Percentiles rank a stretch among this genome's conserved stretches.
phyloP scores from a whole-genome alignment of 2,329 filamentous ascomycete species.

The Myriangium duriaei region DNA sequence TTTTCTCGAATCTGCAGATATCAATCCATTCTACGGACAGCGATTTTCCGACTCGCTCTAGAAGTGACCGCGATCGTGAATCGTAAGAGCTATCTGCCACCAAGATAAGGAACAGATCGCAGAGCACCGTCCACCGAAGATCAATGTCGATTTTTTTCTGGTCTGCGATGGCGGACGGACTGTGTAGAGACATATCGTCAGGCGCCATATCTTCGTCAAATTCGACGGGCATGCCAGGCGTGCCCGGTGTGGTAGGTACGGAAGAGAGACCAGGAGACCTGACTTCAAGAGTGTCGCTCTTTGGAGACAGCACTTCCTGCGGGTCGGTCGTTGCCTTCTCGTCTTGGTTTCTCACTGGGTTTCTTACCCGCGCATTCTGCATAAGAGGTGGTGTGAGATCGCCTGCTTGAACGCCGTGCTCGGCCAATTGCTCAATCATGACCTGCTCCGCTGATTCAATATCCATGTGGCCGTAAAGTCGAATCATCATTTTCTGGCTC shows the following conservation, averaged over 20 bases:
- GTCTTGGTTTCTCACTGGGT: slow-evolving; percentile 42
- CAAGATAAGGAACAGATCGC: slow-evolving; percentile 88
- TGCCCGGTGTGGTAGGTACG: slow-evolving; percentile 11
- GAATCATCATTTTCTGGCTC: slow-evolving; percentile 96
- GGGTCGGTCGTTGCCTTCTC: slow-evolving; percentile 1
- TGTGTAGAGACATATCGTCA: slow-evolving; percentile 66
- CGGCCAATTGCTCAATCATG: slow-evolving; percentile 95
- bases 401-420: slow-evolving; percentile 74
- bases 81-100: slow-evolving; percentile 95
- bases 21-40: slow-evolving; percentile 81
- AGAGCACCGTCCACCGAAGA: slow-evolving; percentile 90
- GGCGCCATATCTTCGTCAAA: slow-evolving; percentile 52
- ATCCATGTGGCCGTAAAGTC: slow-evolving; percentile 92
- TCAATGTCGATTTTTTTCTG: slow-evolving; percentile 88
- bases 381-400: slow-evolving; percentile 81
- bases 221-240: slow-evolving; percentile 30
- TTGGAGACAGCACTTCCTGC: slow-evolving; percentile 3
- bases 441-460: slow-evolving; percentile 83
- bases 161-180: slow-evolving; percentile 67
- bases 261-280: slow-evolving; percentile 19
- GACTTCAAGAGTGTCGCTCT: slow-evolving; percentile 5
- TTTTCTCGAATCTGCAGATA: slow-evolving; percentile 92
- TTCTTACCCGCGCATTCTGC: slow-evolving; percentile 84
- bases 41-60: slow-evolving; percentile 71
- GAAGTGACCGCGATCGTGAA: slow-evolving; percentile 66